Evolutionary conservation across 768 basidiomycete species (phyloP).

Genomic region (Phaffia tasmanica): DNA sequence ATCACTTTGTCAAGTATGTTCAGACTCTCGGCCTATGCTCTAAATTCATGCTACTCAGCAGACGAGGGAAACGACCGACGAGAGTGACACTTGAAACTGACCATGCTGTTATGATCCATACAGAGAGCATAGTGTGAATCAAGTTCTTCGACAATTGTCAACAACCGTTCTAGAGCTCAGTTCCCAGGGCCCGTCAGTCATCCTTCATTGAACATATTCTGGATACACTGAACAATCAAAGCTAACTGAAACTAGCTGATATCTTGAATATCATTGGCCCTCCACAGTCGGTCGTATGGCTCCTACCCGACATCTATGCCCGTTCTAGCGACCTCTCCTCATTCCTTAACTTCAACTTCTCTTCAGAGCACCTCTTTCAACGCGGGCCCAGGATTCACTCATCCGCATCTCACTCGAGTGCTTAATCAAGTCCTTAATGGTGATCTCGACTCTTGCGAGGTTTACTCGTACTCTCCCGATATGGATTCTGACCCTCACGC

Average conservation of each 20-base stretch:
- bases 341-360: slow-evolving; percentile 8
- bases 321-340: slow-evolving; percentile 15
- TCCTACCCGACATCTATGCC: slow-evolving; percentile 20
- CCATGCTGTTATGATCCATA: too few relatives aligned
- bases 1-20: slow-evolving; percentile 54
- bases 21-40: too few relatives aligned
- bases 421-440: slow-evolving; percentile 76
- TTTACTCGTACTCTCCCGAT: slow-evolving; percentile 87
- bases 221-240: background rate
- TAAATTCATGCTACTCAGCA: too few relatives aligned
- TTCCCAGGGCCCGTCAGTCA: slow-evolving; percentile 15
- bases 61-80: too few relatives aligned
- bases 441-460: slow-evolving; percentile 72
- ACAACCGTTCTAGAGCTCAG: slow-evolving; percentile 23
- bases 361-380: background rate
- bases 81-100: too few relatives aligned
- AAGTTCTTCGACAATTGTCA: slow-evolving; percentile 18
- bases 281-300: slow-evolving; percentile 12
- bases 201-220: background rate
- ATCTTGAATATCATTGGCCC: background rate
- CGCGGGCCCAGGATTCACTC: slow-evolving; percentile 43
- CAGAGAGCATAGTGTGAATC: slow-evolving; percentile 19
- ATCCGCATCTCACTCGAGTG: slow-evolving; percentile 74
- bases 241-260: background rate
- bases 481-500: slow-evolving; percentile 90